These are phyloP conservation scores for Posidonia australis DNA, from an alignment of 106 monocot genomes.

Conservation along the genomic window DNA sequence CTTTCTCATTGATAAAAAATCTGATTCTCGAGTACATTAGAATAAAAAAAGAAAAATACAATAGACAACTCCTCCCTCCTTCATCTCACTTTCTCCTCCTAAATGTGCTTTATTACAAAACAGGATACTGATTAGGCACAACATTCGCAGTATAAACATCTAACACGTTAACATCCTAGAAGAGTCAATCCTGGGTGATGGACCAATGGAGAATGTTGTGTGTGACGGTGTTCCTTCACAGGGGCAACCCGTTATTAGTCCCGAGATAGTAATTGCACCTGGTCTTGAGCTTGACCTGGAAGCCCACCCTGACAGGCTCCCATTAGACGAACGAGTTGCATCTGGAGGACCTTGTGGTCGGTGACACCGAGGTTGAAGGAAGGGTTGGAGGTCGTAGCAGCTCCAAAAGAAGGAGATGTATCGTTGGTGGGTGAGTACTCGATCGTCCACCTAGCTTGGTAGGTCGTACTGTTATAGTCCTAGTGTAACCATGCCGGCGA, in stretches of 20 bases:
- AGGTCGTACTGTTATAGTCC: constrained; percentile 23
- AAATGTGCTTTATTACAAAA: too few relatives aligned
- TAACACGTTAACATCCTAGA: constrained; percentile 13
- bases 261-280: constrained; percentile 46
- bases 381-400: constrained; percentile 52
- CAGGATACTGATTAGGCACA: too few relatives aligned
- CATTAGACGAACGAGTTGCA: constrained; percentile 68
- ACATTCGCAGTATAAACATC: neutral
- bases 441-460: too few relatives aligned
- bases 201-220: constrained; percentile 68
- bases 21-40: too few relatives aligned
- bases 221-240: constrained; percentile 75
- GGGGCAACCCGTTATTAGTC: constrained; percentile 65
- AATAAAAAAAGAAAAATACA: too few relatives aligned
- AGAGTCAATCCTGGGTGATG: constrained; percentile 55
- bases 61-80: too few relatives aligned
- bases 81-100: too few relatives aligned
- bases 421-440: neutral
- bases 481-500: too few relatives aligned
- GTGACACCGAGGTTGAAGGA: constrained; percentile 70
- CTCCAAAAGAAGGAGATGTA: constrained; percentile 32
- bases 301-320: constrained; percentile 62
- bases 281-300: constrained; percentile 36
- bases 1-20: too few relatives aligned
- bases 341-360: constrained; percentile 62